Percentiles rank a stretch among this genome's conserved stretches.
Conservation (phyloP, 768 basidiomycete genomes). For the Mycena galopus region DNA sequence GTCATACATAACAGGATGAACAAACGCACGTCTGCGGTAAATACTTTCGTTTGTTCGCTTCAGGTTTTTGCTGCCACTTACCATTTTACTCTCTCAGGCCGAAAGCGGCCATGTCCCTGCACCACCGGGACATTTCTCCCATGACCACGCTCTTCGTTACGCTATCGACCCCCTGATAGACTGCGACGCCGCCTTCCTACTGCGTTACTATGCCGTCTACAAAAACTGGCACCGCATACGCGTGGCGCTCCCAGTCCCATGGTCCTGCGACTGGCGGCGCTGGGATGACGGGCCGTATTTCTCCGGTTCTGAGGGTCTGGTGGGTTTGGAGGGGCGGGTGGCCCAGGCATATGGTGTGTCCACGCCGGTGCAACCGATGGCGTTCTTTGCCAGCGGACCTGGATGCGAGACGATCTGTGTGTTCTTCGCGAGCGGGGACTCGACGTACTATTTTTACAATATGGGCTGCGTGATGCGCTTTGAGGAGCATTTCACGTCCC, state of each 20-base stretch:
- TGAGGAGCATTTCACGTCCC: background rate
- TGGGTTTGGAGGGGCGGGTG: background rate
- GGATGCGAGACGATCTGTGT: background rate
- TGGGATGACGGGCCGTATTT: background rate
- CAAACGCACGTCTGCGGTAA: background rate
- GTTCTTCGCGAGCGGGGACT: background rate
- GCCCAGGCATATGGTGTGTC: background rate
- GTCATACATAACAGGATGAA: background rate
- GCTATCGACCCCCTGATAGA: background rate
- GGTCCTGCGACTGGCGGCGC: no score
- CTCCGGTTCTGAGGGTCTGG: no score
- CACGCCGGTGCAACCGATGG: background rate
- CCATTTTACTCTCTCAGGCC: background rate
- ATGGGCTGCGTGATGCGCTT: background rate
- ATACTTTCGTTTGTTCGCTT: background rate
- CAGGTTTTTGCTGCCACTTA: background rate
- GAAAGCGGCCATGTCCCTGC: background rate
- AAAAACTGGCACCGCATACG: background rate
- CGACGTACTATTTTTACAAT: background rate
- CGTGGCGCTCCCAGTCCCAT: background rate
- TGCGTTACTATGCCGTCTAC: background rate
- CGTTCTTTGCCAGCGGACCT: no score
- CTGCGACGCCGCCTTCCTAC: background rate
- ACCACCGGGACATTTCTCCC: background rate
- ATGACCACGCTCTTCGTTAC: slow-evolving; percentile 1